Percentiles rank a stretch among this genome's conserved stretches.
Evolutionary conservation across 2,329 filamentous ascomycete species (phyloP).

Genomic region (Venturia nashicola): DNA sequence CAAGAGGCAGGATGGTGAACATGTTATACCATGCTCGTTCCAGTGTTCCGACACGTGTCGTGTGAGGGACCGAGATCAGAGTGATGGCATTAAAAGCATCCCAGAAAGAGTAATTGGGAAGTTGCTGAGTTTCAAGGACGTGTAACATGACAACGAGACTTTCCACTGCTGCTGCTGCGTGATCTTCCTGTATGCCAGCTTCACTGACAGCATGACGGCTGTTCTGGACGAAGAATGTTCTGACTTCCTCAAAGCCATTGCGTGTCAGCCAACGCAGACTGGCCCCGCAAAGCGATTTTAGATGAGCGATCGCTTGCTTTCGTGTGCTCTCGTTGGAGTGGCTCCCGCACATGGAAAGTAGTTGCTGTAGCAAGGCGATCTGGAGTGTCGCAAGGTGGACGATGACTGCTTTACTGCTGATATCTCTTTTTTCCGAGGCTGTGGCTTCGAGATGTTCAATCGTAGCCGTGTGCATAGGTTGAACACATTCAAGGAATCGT

Average conservation of each 20-base stretch:
- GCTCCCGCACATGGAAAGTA: background rate
- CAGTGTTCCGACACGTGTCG: constrained; percentile 20
- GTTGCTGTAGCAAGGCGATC: background rate
- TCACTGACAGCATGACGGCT: constrained; percentile 30
- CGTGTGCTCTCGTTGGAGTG: background rate
- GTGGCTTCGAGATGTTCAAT: background rate
- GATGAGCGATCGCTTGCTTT: background rate
- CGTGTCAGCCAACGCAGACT: background rate
- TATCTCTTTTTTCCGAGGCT: background rate
- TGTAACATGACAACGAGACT: constrained; percentile 35
- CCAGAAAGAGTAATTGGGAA: constrained; percentile 28
- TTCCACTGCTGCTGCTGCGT: constrained; percentile 31
- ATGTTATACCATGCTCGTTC: constrained; percentile 31
- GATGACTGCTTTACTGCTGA: background rate
- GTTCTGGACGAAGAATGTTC: constrained; percentile 33
- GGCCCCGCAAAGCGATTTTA: background rate
- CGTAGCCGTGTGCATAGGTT: background rate
- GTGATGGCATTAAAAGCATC: constrained; percentile 28
- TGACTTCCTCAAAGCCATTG: constrained; percentile 16
- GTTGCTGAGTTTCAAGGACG: constrained; percentile 22
- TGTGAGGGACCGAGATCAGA: constrained; percentile 12
- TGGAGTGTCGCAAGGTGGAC: background rate
- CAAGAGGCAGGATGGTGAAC: constrained; percentile 40
- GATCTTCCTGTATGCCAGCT: constrained; percentile 33
- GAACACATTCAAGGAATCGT: background rate